Evolutionary conservation across 129 eudicot species (phyloP).

Genomic region (Gnaphalium uliginosum): DNA sequence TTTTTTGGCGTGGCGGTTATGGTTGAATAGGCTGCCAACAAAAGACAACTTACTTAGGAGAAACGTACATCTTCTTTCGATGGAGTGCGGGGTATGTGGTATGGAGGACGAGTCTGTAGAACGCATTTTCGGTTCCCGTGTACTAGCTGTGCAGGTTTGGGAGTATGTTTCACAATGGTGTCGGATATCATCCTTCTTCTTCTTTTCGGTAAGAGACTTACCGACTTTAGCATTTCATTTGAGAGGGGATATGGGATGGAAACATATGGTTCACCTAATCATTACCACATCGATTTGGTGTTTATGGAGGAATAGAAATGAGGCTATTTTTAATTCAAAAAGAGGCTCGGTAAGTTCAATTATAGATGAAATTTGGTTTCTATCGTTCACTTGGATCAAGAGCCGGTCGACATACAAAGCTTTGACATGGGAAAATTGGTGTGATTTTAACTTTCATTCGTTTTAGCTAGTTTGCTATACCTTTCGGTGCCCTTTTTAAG

Average conservation of each 20-base stretch:
- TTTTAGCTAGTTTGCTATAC: too few relatives aligned
- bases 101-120: not conserved
- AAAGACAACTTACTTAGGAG: not conserved
- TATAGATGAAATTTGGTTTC: not conserved
- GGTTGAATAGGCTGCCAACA: not conserved
- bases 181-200: not conserved
- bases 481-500: too few relatives aligned
- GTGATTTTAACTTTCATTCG: too few relatives aligned
- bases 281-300: not conserved
- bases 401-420: not conserved
- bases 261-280: not conserved
- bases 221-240: not conserved
- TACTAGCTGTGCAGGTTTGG: not conserved
- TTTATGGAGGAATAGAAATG: not conserved
- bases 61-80: not conserved
- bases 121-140: not conserved
- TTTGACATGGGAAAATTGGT: not conserved
- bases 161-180: not conserved
- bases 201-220: not conserved
- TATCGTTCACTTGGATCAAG: not conserved
- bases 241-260: not conserved
- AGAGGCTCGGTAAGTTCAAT: not conserved
- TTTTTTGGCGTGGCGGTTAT: not conserved
- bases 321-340: not conserved
- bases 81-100: not conserved